Evolutionary conservation across 2,329 filamentous ascomycete genomes (phyloP), one percentile per base, ranked within the genome.

Genomic region (Fulvia fulva): DNA sequence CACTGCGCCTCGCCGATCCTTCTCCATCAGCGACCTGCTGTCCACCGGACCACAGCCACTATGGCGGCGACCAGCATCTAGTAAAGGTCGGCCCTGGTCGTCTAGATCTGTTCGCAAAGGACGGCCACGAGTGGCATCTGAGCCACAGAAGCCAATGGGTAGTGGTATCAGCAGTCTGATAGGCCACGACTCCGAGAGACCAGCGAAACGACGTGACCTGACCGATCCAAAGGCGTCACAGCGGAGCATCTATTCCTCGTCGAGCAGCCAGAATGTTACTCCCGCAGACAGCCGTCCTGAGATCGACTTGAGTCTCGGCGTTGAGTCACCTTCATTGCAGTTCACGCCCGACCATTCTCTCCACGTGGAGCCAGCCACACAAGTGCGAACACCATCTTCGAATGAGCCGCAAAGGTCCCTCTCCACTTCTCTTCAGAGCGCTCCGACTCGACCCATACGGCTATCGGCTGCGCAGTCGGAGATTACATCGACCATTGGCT

Each of bases 401-500:
- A 21, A 25, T 11, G 47, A 50, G 14, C 47, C 11, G 26, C 60
- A 12, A 49, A 60, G 23, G 28, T 44, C 41, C 30, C 49, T 25
- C 62, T 65, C 22, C 63, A 63, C n/a, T 49, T 55, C 45, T 56
- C 58, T 21, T 51, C 59, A 51, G 59, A 64, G 21, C 64, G 58
- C n/a, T 56, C 54, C 63, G 5, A 53, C 56, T 16, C 60, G 61
- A 23, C 60, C 53, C 6, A 45, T 77, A 77, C 71, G 83, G 61
- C 74, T 80, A 62, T 86, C 83, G 16, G 77, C 80, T 46, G 77
- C 81, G 44, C 77, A 78, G 55, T 86, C 84, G 22, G 83, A 86
- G 68, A 80, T 81, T 55, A 77, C 81, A 28, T 89, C 87, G 23
- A 88, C 86, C 26, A 78, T 85, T 61, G 87, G 86, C 59, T 90